phyloP scores from a whole-genome alignment of 108 stramenopile genomes.

The Skeletonema potamos region DNA sequence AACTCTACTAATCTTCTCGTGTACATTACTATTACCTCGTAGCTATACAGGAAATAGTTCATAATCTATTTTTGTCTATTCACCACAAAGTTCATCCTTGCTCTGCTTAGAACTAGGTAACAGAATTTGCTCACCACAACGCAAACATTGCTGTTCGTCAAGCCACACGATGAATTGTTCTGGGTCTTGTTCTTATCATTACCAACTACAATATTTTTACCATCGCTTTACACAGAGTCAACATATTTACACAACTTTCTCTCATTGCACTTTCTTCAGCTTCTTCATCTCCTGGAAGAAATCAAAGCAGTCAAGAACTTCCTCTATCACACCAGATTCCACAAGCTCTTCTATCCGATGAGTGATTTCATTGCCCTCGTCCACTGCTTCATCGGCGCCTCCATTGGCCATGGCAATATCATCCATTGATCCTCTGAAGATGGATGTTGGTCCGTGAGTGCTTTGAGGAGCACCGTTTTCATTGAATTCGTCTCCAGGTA shows the following conservation, averaged over 20 bases:
- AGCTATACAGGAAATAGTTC: too few species aligned
- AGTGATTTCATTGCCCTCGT: background rate
- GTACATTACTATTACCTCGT: too few species aligned
- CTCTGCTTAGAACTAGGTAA: too few species aligned
- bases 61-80: too few species aligned
- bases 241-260: background rate
- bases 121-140: too few species aligned
- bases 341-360: background rate
- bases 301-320: conserved; percentile 1
- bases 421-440: background rate
- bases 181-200: too few species aligned
- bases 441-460: background rate
- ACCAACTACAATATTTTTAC: too few species aligned
- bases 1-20: too few species aligned
- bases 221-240: background rate
- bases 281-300: conserved; percentile 7
- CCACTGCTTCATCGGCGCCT: too few species aligned
- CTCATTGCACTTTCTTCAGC: background rate
- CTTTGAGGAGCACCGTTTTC: conserved; percentile 1
- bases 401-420: background rate
- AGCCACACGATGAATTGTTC: too few species aligned
- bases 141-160: too few species aligned
- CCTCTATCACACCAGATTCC: background rate
- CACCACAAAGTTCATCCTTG: too few species aligned
- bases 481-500: background rate